Conservation (phyloP, 176 grass and related monocot species). For the Secale cereale region DNA sequence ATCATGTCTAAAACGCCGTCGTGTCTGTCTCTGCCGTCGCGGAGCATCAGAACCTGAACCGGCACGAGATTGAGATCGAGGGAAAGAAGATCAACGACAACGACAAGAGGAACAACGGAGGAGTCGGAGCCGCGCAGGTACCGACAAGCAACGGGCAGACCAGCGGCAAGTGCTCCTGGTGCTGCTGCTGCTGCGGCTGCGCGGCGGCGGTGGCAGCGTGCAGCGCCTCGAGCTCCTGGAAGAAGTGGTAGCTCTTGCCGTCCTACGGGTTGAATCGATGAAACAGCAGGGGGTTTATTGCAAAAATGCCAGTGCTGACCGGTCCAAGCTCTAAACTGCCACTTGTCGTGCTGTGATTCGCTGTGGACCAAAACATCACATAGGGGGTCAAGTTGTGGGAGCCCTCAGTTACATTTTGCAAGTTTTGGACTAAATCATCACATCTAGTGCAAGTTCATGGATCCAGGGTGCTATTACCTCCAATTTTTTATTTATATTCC, state of each 20-base stretch:
- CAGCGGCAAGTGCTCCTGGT: neutral
- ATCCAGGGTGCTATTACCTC: too few relatives aligned
- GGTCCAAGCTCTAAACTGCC: too few relatives aligned
- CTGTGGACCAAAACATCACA: too few relatives aligned
- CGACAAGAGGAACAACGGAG: slow-evolving; percentile 41
- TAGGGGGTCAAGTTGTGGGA: too few relatives aligned
- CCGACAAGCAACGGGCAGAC: slow-evolving; percentile 35
- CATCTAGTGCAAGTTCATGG: too few relatives aligned
- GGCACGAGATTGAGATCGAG: slow-evolving; percentile 41
- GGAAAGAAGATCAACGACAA: slow-evolving; percentile 53
- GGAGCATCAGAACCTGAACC: neutral
- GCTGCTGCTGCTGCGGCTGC: neutral
- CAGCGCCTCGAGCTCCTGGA: slow-evolving; percentile 67
- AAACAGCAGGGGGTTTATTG: too few relatives aligned
- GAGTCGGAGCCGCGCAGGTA: slow-evolving; percentile 6
- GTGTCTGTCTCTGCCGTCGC: neutral
- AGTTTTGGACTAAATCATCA: too few relatives aligned
- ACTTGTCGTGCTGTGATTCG: too few relatives aligned
- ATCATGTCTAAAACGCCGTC: too few relatives aligned
- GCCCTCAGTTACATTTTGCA: too few relatives aligned
- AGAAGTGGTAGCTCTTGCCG: slow-evolving; percentile 97
- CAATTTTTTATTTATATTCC: too few relatives aligned
- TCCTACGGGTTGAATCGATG: slow-evolving; percentile 35
- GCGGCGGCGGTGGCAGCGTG: slow-evolving; percentile 23
- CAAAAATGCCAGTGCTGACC: too few relatives aligned